These are phyloP conservation scores for Gonium pectorale DNA, from an alignment of 139 green algal genomes.

Conservation along the genomic window DNA sequence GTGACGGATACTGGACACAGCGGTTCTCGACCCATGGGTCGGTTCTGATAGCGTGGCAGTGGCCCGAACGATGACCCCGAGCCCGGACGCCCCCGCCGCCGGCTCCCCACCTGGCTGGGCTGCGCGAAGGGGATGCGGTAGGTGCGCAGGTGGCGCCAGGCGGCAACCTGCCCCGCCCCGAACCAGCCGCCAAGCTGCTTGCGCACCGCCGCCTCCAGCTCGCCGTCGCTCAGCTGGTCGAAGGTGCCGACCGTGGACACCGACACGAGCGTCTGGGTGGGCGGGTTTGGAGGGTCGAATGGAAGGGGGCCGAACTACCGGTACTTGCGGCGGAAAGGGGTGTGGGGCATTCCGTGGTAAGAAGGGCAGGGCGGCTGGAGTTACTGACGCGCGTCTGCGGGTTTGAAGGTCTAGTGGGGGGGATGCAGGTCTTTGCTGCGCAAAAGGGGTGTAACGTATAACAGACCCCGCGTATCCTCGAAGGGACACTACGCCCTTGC, in stretches of 20 bases:
- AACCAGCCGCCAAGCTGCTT: slow-evolving; percentile 91
- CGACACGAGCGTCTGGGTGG: slow-evolving; percentile 84
- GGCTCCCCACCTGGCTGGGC: slow-evolving; percentile 83
- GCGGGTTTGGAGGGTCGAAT: neutral
- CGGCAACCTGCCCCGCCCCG: slow-evolving; percentile 67
- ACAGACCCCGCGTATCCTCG: too few relatives aligned
- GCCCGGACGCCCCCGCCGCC: too few relatives aligned
- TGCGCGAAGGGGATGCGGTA: slow-evolving; percentile 98
- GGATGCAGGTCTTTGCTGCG: too few relatives aligned
- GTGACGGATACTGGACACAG: too few relatives aligned
- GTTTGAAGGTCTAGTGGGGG: too few relatives aligned
- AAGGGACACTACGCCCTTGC: neutral
- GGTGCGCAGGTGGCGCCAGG: slow-evolving; percentile 86
- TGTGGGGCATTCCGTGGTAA: neutral
- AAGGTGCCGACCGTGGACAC: slow-evolving; percentile 88
- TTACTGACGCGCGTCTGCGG: too few relatives aligned
- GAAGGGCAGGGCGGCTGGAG: neutral
- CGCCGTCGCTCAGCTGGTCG: slow-evolving; percentile 76
- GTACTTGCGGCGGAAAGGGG: too few relatives aligned
- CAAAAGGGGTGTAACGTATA: too few relatives aligned
- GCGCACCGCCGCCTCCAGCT: slow-evolving; percentile 77
- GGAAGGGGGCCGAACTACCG: too few relatives aligned
- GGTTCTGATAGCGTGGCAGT: too few relatives aligned
- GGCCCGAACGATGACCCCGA: too few relatives aligned
- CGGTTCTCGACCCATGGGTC: too few relatives aligned